Conservation (phyloP, 75 land plant species). For the Sequoia sempervirens region DNA sequence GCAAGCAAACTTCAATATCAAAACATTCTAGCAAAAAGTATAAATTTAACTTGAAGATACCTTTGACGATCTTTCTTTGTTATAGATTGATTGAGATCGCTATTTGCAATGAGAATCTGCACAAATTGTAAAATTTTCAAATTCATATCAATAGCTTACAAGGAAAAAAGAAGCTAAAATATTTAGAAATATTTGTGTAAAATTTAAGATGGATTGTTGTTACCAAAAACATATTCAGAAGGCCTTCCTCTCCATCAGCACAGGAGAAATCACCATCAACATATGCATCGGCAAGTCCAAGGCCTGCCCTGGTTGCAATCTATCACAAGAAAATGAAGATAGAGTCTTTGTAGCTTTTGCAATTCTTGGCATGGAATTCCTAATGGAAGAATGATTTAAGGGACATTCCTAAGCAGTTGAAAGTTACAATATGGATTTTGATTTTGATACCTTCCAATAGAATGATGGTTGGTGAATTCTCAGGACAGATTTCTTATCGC, state of each 20-base stretch:
- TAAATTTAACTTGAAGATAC: conserved; percentile 8
- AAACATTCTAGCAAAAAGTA: not conserved
- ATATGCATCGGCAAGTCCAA: conserved; percentile 97
- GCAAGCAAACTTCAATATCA: not conserved
- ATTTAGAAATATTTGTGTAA: not conserved
- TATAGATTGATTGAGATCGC: conserved; percentile 43
- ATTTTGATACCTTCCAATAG: conserved; percentile 81
- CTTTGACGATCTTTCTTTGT: conserved; percentile 22
- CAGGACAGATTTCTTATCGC: conserved; percentile 30
- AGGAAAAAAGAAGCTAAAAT: not conserved
- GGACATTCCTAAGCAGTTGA: not conserved
- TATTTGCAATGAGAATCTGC: conserved; percentile 71
- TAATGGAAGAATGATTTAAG: not conserved
- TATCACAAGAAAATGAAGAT: conserved; percentile 21
- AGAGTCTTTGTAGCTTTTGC: not conserved
- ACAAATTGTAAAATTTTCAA: conserved; percentile 5
- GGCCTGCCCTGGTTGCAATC: conserved; percentile 80
- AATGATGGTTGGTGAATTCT: conserved; percentile 74
- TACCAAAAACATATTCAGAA: conserved; percentile 72
- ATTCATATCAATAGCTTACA: not conserved
- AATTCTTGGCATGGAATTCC: not conserved
- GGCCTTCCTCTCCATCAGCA: conserved; percentile 67
- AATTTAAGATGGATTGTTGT: not conserved
- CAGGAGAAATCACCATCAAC: conserved; percentile 91
- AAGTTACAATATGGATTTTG: not conserved